These are phyloP conservation scores for Trichoderma sp. DNA, from an alignment of 2,329 filamentous ascomycete species.

Conservation along the genomic window DNA sequence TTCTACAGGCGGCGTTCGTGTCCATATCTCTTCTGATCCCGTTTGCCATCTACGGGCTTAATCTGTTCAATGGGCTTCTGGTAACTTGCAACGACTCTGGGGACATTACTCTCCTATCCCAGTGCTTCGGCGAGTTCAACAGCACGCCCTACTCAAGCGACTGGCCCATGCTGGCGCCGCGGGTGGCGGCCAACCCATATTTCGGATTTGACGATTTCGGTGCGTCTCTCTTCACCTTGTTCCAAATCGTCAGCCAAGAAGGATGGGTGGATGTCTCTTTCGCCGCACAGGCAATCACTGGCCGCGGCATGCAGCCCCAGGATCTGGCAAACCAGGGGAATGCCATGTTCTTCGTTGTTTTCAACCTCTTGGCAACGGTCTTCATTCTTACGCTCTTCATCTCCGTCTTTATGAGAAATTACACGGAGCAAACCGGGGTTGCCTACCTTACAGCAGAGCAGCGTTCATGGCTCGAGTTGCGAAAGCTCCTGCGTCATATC, in stretches of 20 bases:
- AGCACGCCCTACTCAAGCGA: conserved; percentile 70
- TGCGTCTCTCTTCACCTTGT: conserved; percentile 91
- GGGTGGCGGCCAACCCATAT: conserved; percentile 77
- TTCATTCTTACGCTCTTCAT: conserved; percentile 97
- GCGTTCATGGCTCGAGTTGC: conserved; percentile 91
- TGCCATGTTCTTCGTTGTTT: conserved; percentile 90
- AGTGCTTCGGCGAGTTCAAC: conserved; percentile 83
- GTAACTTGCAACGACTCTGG: conserved; percentile 69
- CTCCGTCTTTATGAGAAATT: conserved; percentile 99
- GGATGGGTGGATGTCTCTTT: conserved; percentile 96
- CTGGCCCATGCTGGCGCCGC: conserved; percentile 83
- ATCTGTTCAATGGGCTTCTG: conserved; percentile 85
- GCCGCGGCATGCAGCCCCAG: conserved; percentile 71
- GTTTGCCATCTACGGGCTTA: conserved; percentile 94
- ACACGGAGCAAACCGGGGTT: conserved; percentile 97
- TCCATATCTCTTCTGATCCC: conserved; percentile 92
- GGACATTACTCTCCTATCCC: conserved; percentile 60
- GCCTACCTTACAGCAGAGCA: conserved; percentile 95
- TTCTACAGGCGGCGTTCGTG: conserved; percentile 75
- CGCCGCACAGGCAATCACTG: conserved; percentile 78
- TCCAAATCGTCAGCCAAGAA: conserved; percentile 98
- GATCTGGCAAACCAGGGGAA: conserved; percentile 75
- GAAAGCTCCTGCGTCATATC: conserved; percentile 89
- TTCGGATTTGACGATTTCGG: conserved; percentile 95
- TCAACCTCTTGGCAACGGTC: conserved; percentile 94